Evolutionary conservation across 176 grass and related monocot species (phyloP).

Genomic region (Avena insularis): DNA sequence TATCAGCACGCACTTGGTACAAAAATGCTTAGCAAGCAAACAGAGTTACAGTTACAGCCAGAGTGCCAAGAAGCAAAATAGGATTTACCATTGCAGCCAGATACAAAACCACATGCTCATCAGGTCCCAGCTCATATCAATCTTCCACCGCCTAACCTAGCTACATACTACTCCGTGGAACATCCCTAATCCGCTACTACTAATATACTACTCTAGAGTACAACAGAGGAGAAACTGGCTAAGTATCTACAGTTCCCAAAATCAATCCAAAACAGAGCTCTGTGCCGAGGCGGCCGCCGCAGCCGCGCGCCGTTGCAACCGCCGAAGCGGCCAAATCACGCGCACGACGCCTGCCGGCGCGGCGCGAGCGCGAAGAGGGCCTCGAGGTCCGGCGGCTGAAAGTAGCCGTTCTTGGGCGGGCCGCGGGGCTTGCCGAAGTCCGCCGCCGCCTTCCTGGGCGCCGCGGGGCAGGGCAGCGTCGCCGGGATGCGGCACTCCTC

Average conservation of each 20-base stretch:
- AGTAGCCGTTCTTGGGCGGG: constrained; percentile 91
- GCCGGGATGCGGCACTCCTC: constrained; percentile 69
- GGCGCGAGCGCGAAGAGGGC: constrained; percentile 67
- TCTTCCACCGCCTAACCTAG: constrained; percentile 28
- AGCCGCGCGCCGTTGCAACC: neutral
- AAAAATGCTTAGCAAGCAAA: neutral
- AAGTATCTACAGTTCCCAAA: constrained; percentile 61
- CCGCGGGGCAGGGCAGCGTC: constrained; percentile 67
- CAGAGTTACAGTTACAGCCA: neutral
- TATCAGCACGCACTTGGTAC: neutral
- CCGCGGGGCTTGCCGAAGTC: constrained; percentile 54
- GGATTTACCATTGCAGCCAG: constrained; percentile 40
- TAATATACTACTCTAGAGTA: constrained; percentile 44
- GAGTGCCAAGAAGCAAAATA: constrained; percentile 34
- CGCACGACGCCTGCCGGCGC: constrained; percentile 57
- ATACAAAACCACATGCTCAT: constrained; percentile 46
- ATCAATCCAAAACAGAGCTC: constrained; percentile 19
- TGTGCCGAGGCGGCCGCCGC: neutral
- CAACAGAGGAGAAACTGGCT: constrained; percentile 35
- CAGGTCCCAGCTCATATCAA: constrained; percentile 12
- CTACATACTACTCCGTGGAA: constrained; percentile 20
- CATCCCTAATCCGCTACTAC: constrained; percentile 7
- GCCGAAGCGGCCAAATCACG: constrained; percentile 30
- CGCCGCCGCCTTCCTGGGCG: constrained; percentile 64
- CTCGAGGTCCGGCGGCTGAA: constrained; percentile 85